These are phyloP conservation scores for Exidia glandulosa DNA, from an alignment of 768 basidiomycete genomes.

Conservation along the genomic window DNA sequence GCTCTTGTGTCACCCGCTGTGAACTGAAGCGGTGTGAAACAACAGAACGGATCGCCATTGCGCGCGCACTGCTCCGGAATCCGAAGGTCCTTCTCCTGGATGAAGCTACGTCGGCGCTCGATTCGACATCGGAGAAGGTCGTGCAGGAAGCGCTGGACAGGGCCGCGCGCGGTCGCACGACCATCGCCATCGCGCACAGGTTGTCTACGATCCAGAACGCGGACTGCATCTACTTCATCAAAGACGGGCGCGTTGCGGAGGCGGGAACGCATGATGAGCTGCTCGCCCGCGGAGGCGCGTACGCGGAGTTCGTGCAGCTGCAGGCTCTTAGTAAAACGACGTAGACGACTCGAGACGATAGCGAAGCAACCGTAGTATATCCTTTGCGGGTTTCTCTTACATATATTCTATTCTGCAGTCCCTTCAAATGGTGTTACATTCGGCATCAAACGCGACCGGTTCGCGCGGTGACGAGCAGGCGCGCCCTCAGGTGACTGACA, in stretches of 20 bases:
- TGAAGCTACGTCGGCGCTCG: constrained; percentile 81
- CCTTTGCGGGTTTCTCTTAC: no score
- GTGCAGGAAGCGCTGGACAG: constrained; percentile 91
- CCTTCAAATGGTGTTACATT: no score
- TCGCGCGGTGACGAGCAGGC: no score
- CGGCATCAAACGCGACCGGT: no score
- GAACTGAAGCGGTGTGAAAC: no score
- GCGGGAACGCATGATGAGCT: constrained; percentile 83
- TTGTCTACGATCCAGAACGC: constrained; percentile 89
- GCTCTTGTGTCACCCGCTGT: no score
- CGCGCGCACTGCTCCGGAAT: constrained; percentile 82
- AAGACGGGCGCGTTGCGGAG: constrained; percentile 78
- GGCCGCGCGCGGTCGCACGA: constrained; percentile 86
- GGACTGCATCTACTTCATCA: constrained; percentile 83
- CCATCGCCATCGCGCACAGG: constrained; percentile 91
- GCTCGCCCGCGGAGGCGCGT: constrained; percentile 48
- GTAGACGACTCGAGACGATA: no score
- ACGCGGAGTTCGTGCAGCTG: constrained; percentile 82
- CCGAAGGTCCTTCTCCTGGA: constrained; percentile 82
- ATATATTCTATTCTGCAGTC: no score
- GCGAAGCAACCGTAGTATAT: no score
- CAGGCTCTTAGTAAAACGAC: constrained; percentile 52
- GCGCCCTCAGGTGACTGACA: no score
- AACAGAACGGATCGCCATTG: constrained; percentile 69
- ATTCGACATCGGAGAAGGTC: constrained; percentile 85